A percentile compares a stretch with the other conserved stretches of the same genome.
phyloP scores from a whole-genome alignment of 2,329 filamentous ascomycete genomes.

The Uncinocarpus reesii region DNA sequence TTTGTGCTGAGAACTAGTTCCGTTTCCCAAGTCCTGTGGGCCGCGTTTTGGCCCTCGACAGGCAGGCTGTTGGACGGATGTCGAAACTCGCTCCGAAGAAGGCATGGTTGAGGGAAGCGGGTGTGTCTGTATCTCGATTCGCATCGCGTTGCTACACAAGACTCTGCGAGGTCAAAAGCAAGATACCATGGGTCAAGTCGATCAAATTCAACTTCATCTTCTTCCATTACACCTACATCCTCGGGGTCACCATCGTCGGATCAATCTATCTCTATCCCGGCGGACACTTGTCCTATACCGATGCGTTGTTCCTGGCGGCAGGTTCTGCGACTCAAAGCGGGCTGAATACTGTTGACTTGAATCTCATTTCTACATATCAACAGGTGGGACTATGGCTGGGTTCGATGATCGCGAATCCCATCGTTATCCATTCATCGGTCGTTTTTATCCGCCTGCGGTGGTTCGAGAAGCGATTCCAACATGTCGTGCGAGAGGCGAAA shows the following conservation, averaged over 20 bases:
- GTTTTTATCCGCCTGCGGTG: slow-evolving; percentile 91
- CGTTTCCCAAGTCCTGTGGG: background rate
- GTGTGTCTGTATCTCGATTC: background rate
- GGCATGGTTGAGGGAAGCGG: slow-evolving; percentile 1
- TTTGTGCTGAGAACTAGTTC: too few species aligned
- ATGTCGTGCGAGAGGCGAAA: slow-evolving; percentile 64
- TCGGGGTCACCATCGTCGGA: slow-evolving; percentile 59
- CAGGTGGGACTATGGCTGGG: slow-evolving; percentile 63
- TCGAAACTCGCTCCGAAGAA: background rate
- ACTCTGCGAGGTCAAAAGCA: slow-evolving; percentile 22
- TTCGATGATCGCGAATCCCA: slow-evolving; percentile 66
- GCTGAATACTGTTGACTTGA: slow-evolving; percentile 65
- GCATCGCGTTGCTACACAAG: background rate
- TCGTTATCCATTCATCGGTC: slow-evolving; percentile 72
- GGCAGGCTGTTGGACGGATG: background rate
- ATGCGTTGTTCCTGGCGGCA: slow-evolving; percentile 78
- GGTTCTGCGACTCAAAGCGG: slow-evolving; percentile 87
- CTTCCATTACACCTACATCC: slow-evolving; percentile 61
- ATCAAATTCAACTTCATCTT: slow-evolving; percentile 38
- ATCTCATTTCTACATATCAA: slow-evolving; percentile 58
- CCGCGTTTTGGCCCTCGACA: background rate
- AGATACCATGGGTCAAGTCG: slow-evolving; percentile 30
- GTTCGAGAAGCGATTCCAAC: slow-evolving; percentile 94
- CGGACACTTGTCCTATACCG: slow-evolving; percentile 62
- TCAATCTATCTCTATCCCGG: slow-evolving; percentile 66